Evolutionary conservation across 805 yeast genomes (phyloP).

Genomic region (Metschnikowia matae): DNA sequence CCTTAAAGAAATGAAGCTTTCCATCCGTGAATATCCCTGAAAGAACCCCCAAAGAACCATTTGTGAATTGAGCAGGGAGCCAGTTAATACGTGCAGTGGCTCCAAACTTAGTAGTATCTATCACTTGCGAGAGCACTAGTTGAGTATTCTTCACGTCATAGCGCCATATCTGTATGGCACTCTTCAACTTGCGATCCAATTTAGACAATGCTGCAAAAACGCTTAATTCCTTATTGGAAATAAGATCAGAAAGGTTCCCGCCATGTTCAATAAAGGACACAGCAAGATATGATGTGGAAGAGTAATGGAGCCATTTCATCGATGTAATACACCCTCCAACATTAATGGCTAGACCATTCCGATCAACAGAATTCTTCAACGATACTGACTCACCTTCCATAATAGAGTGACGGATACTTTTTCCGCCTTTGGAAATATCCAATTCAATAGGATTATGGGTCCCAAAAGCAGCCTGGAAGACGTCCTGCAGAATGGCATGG

Average conservation of each 20-base stretch:
- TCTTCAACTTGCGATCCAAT: conserved; percentile 13
- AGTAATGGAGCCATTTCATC: conserved; percentile 46
- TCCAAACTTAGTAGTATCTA: conserved; percentile 40
- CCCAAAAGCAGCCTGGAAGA: conserved; percentile 23
- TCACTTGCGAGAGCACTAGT: conserved; percentile 27
- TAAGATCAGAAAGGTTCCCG: conserved; percentile 17
- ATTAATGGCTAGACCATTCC: conserved; percentile 42
- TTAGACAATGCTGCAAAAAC: conserved; percentile 21
- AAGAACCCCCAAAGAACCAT: conserved; percentile 38
- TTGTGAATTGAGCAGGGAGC: conserved; percentile 31
- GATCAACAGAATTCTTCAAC: conserved; percentile 17
- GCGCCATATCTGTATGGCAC: conserved; percentile 46
- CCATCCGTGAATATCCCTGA: conserved; percentile 59
- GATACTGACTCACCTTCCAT: conserved; percentile 3
- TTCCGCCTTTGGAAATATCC: conserved; percentile 16
- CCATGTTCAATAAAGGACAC: conserved; percentile 42
- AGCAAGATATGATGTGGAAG: conserved; percentile 39
- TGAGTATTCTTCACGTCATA: conserved; percentile 22
- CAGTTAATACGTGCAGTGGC: conserved; percentile 39
- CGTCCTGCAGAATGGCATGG: conserved; percentile 12
- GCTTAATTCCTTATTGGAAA: conserved; percentile 29
- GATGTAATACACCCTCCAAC: conserved; percentile 52
- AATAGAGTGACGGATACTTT: conserved; percentile 2
- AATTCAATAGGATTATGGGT: conserved; percentile 10
- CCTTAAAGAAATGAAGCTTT: conserved; percentile 43